These are phyloP conservation scores for Xylariaceae sp. DNA, from an alignment of 2,329 filamentous ascomycete species.

Conservation along the genomic window DNA sequence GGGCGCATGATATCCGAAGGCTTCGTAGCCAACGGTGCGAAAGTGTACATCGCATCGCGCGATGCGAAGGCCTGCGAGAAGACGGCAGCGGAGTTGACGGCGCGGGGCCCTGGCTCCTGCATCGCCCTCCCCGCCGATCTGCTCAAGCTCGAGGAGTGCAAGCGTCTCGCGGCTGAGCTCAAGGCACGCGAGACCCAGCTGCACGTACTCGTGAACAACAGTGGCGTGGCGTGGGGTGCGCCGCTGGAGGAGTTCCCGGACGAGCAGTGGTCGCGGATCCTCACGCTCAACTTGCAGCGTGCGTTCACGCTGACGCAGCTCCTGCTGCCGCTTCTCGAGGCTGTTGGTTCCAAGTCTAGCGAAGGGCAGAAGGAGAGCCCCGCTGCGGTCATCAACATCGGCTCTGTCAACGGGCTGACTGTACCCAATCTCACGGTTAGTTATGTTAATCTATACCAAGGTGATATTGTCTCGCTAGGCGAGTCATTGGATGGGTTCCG, in stretches of 20 bases:
- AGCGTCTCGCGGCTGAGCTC: constrained; percentile 48
- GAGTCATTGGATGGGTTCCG: background rate
- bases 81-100: constrained; percentile 53
- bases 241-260: constrained; percentile 55
- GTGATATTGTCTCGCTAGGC: background rate
- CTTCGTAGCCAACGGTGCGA: constrained; percentile 58
- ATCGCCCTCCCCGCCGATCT: constrained; percentile 59
- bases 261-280: constrained; percentile 51
- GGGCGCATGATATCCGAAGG: constrained; percentile 64
- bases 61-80: constrained; percentile 53
- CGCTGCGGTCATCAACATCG: constrained; percentile 59
- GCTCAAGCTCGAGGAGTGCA: constrained; percentile 53
- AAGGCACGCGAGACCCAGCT: constrained; percentile 45
- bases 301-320: constrained; percentile 63
- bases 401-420: constrained; percentile 56
- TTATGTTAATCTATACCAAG: background rate
- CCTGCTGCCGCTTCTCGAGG: constrained; percentile 53
- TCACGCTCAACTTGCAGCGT: constrained; percentile 62
- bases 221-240: constrained; percentile 60
- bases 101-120: constrained; percentile 47
- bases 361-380: constrained; percentile 40
- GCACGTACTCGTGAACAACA: constrained; percentile 62
- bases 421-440: constrained; percentile 47
- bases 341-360: constrained; percentile 34
- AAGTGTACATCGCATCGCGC: constrained; percentile 61